Evolutionary conservation across 2,329 filamentous ascomycete genomes (phyloP).

Genomic region (Graphiopsis chlorocephala): DNA sequence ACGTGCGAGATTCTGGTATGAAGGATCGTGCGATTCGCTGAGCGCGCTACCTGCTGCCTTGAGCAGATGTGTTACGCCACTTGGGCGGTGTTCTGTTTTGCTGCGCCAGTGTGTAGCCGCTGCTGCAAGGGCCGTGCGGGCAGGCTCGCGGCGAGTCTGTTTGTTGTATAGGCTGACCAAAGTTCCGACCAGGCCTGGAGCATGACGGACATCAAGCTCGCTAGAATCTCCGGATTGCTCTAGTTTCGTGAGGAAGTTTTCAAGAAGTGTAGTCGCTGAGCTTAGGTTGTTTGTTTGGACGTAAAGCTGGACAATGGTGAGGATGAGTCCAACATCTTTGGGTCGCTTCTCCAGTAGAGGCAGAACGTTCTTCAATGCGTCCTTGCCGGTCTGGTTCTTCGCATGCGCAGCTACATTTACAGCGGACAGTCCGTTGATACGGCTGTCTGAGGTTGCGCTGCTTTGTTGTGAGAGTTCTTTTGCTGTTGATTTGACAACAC

Average conservation of each 20-base stretch:
- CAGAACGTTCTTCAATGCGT: slow-evolving; percentile 67
- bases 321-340: slow-evolving; percentile 72
- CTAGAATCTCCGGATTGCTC: slow-evolving; percentile 58
- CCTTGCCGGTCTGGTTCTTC: slow-evolving; percentile 60
- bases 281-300: slow-evolving; percentile 67
- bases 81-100: slow-evolving; percentile 49
- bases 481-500: slow-evolving; percentile 57
- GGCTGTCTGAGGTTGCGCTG: slow-evolving; percentile 38
- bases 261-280: slow-evolving; percentile 71
- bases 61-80: slow-evolving; percentile 61
- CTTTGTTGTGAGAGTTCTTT: slow-evolving; percentile 49
- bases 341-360: slow-evolving; percentile 70
- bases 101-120: slow-evolving; percentile 78
- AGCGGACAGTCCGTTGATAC: slow-evolving; percentile 56
- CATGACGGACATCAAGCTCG: slow-evolving; percentile 67
- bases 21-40: slow-evolving; percentile 67
- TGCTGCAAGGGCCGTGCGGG: slow-evolving; percentile 71
- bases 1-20: slow-evolving; percentile 68
- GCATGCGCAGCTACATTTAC: slow-evolving; percentile 74
- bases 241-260: slow-evolving; percentile 70
- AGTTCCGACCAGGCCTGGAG: slow-evolving; percentile 79
- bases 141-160: slow-evolving; percentile 69
- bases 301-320: slow-evolving; percentile 81
- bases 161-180: slow-evolving; percentile 74
- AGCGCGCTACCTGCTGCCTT: slow-evolving; percentile 80